A percentile compares a stretch with the other conserved stretches of the same genome.
Conservation (phyloP, 176 grass and related monocot genomes). For the Tillandsia fasciculata region DNA sequence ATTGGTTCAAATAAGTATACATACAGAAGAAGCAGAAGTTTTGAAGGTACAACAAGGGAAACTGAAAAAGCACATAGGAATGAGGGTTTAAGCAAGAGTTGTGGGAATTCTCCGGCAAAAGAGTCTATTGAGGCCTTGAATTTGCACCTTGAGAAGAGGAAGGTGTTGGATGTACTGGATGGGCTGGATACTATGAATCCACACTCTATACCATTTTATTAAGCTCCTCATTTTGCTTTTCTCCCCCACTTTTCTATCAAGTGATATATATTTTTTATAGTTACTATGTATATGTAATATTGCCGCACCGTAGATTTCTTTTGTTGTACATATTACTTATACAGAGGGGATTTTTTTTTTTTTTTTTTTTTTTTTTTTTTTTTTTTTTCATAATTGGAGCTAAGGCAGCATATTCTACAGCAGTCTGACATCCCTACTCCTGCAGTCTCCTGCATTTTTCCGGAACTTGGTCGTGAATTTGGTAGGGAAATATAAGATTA, state of each 20-base stretch:
- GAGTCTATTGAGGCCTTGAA: slow-evolving; percentile 15
- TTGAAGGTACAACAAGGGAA: slow-evolving; percentile 11
- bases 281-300: neutral
- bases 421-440: no score
- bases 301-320: neutral
- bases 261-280: neutral
- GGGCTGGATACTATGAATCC: slow-evolving; percentile 50
- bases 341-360: no score
- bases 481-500: no score
- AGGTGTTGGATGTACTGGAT: slow-evolving; percentile 81
- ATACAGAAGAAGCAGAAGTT: slow-evolving; percentile 71
- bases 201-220: slow-evolving; percentile 28
- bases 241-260: no score
- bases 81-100: slow-evolving; percentile 52
- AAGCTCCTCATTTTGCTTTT: slow-evolving; percentile 1
- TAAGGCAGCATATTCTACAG: no score
- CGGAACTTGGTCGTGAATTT: no score
- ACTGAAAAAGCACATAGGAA: slow-evolving; percentile 21
- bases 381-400: no score
- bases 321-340: neutral
- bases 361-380: no score
- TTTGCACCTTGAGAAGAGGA: slow-evolving; percentile 25
- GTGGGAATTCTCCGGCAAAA: slow-evolving; percentile 56
- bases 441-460: no score
- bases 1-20: slow-evolving; percentile 27